Base-by-base conservation (phyloP, 345 rosid species). In the Kernera saxatilis region DNA sequence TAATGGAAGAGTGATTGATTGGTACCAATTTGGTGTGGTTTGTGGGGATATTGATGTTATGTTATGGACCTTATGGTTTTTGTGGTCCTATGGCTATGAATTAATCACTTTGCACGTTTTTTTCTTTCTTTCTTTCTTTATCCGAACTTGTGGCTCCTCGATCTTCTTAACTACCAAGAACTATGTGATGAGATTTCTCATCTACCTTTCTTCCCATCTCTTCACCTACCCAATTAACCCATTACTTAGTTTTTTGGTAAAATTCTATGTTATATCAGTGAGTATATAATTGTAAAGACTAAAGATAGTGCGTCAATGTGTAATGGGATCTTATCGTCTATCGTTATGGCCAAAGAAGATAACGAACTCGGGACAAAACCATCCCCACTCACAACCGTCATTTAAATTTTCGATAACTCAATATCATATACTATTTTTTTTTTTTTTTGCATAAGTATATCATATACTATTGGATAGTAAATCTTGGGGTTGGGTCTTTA, bases 61-160 rank as follows among this genome's bases (percentile, higher is more conserved):
- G 71, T 46, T 43, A 72, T 51, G 71, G 60, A 46, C 27, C 65
- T 46, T 43, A 72, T 55, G 61, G 61, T 32, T 55, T 55, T 26
- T 72, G 77, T 72, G 77, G 77, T 72, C 77, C 77, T 72, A 9
- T 33, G 40, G 64, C 77, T 72, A 9, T 33, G 40, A 72, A 72
- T 72, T 72, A 35, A 64, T 35, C 70, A 64, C 58, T 54, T 27
- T 44, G 41, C 32, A 72, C n/a, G 23, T 53, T 72, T 62, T 17
- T 19, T 29, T 18, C n/a, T 13, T 5, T 46, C 6, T 19, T 51
- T 50, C 53, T 23, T 53, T 55, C 46, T 44, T 55, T 64, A 64
- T 64, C 71, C 36, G 5, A 61, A 62, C 17, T 71, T 71, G 70
- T 71, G 76, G 70, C 62, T 71, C 59, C 12, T 61, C 30, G 26